Evolutionary conservation across 139 green algal genomes (phyloP).

Genomic region (Chlorella sp.): DNA sequence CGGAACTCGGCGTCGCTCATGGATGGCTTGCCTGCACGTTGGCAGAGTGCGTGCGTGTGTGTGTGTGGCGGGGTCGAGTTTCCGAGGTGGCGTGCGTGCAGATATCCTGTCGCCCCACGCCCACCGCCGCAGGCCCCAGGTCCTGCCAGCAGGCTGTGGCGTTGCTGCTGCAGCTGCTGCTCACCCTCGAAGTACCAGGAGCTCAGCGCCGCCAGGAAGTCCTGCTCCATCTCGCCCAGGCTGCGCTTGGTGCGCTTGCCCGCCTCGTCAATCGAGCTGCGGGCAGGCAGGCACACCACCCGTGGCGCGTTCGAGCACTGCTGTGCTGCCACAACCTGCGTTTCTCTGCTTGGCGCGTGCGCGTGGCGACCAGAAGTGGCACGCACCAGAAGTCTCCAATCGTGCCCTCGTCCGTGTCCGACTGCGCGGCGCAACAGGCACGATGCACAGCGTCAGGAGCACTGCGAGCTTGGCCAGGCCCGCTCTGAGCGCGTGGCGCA

Average conservation of each 20-base stretch:
- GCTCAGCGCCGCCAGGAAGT: constrained; percentile 72
- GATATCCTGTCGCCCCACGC: no score
- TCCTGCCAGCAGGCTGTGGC: not conserved
- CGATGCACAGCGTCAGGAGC: not conserved
- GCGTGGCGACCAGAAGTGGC: not conserved
- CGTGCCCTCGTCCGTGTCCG: constrained; percentile 3
- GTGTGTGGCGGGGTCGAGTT: no score
- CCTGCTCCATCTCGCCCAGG: constrained; percentile 80
- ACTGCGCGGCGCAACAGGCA: not conserved
- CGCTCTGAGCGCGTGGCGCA: no score
- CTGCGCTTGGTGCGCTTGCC: constrained; percentile 40
- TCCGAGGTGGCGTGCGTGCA: no score
- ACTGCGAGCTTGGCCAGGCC: no score
- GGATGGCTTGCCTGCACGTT: constrained; percentile 58
- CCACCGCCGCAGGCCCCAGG: not conserved
- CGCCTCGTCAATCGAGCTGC: constrained; percentile 37
- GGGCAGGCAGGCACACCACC: not conserved
- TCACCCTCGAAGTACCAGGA: constrained; percentile 30
- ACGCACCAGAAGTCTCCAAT: constrained; percentile 5
- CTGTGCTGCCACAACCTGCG: not conserved
- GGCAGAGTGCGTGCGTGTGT: no score
- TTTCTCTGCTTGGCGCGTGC: not conserved
- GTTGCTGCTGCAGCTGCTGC: no score
- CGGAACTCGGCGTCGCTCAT: constrained; percentile 82
- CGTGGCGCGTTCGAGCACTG: not conserved